These are phyloP conservation scores for Tripterygium wilfordii DNA, from an alignment of 177 flowering plant genomes.

Conservation along the genomic window DNA sequence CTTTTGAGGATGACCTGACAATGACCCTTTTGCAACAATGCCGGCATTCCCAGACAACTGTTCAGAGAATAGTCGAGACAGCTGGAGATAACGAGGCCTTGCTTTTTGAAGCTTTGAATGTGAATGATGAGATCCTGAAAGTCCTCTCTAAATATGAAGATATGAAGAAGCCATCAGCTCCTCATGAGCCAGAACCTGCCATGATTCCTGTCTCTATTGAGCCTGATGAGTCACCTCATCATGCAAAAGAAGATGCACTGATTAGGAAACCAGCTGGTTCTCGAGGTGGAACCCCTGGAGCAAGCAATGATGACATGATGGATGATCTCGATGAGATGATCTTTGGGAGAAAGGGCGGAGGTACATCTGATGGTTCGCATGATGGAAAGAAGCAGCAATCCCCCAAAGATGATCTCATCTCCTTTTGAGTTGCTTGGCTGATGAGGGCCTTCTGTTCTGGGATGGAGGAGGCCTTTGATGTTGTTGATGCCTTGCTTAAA, in stretches of 20 bases:
- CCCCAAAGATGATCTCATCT: slow-evolving; percentile 73
- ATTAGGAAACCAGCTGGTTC: slow-evolving; percentile 60
- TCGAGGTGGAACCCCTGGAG: slow-evolving; percentile 36
- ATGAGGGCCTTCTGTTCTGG: slow-evolving; percentile 4
- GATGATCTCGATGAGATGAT: slow-evolving; percentile 98
- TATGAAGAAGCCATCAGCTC: slow-evolving; percentile 43
- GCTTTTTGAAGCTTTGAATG: slow-evolving; percentile 57
- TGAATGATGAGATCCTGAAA: slow-evolving; percentile 52
- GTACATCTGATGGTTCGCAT: slow-evolving; percentile 47
- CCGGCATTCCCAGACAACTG: slow-evolving; percentile 58
- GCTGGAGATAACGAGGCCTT: slow-evolving; percentile 85
- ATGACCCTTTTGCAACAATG: slow-evolving; percentile 80
- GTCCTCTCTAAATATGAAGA: slow-evolving; percentile 72
- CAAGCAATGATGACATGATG: slow-evolving; percentile 70
- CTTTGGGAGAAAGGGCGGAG: slow-evolving; percentile 71
- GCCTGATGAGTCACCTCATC: slow-evolving; percentile 78
- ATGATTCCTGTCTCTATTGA: slow-evolving; percentile 90
- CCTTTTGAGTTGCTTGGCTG: slow-evolving; percentile 31
- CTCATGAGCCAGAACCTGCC: slow-evolving; percentile 65
- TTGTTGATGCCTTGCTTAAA: too few relatives aligned
- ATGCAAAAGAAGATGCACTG: slow-evolving; percentile 62
- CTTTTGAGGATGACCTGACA: slow-evolving; percentile 84
- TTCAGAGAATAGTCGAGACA: slow-evolving; percentile 77
- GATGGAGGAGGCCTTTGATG: too few relatives aligned
- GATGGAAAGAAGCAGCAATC: slow-evolving; percentile 52